phyloP scores from a whole-genome alignment of 2,329 filamentous ascomycete genomes.

The Claviceps pazoutovae region DNA sequence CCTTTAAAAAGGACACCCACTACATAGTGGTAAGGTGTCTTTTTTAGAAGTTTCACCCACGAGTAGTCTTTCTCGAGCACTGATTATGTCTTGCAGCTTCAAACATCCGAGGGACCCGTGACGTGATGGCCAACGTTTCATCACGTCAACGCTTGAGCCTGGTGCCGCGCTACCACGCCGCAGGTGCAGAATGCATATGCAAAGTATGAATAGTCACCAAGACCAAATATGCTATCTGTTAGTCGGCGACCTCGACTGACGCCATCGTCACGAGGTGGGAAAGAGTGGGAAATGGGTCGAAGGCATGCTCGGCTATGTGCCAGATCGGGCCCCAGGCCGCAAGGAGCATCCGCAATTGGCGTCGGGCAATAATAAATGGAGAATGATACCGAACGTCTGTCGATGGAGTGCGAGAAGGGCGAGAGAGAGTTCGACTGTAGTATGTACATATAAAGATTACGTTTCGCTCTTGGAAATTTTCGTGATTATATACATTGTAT shows the following conservation, averaged over 20 bases:
- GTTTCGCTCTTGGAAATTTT: neutral
- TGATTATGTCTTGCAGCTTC: neutral
- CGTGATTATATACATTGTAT: neutral
- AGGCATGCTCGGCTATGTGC: neutral
- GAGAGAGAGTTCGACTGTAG: neutral
- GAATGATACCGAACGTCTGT: neutral
- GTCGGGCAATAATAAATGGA: slow-evolving; percentile 1
- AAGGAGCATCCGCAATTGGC: neutral
- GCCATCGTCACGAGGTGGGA: neutral
- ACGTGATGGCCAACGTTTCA: slow-evolving; percentile 10
- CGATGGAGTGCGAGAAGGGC: neutral
- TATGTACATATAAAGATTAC: neutral
- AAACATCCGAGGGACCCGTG: neutral
- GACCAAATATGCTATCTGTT: neutral
- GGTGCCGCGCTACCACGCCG: neutral
- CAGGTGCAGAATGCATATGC: no score
- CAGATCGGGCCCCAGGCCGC: neutral
- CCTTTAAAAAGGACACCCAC: no score
- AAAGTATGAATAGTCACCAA: fast-evolving
- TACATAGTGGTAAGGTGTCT: no score
- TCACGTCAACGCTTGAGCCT: slow-evolving; percentile 6
- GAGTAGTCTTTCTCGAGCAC: neutral
- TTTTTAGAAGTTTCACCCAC: no score
- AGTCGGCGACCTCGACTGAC: neutral
- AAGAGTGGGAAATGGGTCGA: neutral